Evolutionary conservation across 345 rosid species (phyloP).

Genomic region (Ceriops decandra): DNA sequence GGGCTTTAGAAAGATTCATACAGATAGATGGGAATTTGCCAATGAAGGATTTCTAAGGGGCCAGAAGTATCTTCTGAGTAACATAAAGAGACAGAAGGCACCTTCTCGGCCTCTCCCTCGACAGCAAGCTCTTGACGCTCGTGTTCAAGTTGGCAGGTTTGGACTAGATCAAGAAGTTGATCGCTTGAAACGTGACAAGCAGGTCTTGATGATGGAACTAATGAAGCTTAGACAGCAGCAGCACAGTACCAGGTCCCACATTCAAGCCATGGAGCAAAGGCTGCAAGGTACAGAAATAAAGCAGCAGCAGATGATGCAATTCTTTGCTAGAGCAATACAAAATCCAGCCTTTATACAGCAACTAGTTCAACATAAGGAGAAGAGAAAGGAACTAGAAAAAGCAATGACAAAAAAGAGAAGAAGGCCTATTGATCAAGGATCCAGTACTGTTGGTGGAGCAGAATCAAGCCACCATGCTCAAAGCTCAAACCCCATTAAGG

Average conservation of each 20-base stretch:
- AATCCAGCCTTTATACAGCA: conserved; percentile 64
- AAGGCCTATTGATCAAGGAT: conserved; percentile 34
- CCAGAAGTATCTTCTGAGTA: conserved; percentile 59
- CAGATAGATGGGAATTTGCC: conserved; percentile 80
- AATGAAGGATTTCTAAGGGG: conserved; percentile 81
- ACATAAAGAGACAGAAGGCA: conserved; percentile 61
- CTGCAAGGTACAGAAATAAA: conserved; percentile 60
- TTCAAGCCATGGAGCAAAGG: conserved; percentile 66
- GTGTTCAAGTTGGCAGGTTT: conserved; percentile 50
- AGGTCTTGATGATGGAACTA: conserved; percentile 49
- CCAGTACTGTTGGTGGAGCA: conserved; percentile 2
- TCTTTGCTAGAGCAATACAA: conserved; percentile 63
- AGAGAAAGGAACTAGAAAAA: conserved; percentile 53
- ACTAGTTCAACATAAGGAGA: conserved; percentile 41
- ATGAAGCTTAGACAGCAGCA: conserved; percentile 70
- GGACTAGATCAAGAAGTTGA: conserved; percentile 42
- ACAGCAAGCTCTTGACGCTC: conserved; percentile 42
- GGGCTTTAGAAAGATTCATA: conserved; percentile 85
- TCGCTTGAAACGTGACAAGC: conserved; percentile 60
- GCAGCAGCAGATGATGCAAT: conserved; percentile 87
- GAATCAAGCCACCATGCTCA: conserved; percentile 18
- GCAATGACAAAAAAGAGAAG: conserved; percentile 45
- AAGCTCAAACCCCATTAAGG: conserved; percentile 29
- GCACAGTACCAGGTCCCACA: conserved; percentile 49
- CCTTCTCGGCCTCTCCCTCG: conserved; percentile 31